Evolutionary conservation across 2,329 filamentous ascomycete species (phyloP), one percentile per base, ranked within the genome.

Genomic region (Ophiosphaerella korrae): DNA sequence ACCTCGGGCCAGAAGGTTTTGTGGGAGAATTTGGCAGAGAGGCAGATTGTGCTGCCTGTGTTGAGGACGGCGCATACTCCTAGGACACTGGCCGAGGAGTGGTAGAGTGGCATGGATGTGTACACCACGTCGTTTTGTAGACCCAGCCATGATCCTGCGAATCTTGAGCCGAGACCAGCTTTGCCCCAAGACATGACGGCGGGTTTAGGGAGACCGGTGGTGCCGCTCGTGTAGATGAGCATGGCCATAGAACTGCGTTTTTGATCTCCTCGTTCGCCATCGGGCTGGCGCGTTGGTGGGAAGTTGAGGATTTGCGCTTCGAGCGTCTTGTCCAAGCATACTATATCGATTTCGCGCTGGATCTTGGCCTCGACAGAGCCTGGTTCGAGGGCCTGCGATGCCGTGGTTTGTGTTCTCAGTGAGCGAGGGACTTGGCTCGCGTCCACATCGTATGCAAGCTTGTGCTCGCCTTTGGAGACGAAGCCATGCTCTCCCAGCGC

Each of bases 211-310:
- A 74, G 60, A 1, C 70, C 73, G 5, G 68, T 75, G 3, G 64
- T 75, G 16, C 73, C 73, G 6, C 66, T 70, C 7, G 73, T 75
- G 52, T 73, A 75, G 34, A 75, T 71, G n/a, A 74, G 60, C 60
- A 68, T 68, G 16, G 65, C 70, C 68, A 73, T 70, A 52, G 61
- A 57, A 45, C 55, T 55, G 18, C 50, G 32, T 34, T 57, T 63
- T 32, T 71, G 68, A 31, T 51, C 46, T 18, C 51, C 52, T 34
- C 70, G 67, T 16, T 54, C 54, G 8, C 63, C 58, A 38, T 73
- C 58, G 8, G 67, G 68, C 26, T 64, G 62, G 31, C 70, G 65
- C n/a, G 58, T 62, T 12, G 68, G 61, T 18, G 64, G 58, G 12
- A 70, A 59, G 3, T 60, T 58, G 8, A 64, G 53, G 31, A 73